These are phyloP conservation scores for Phytophthora sp. DNA, from an alignment of 352 stramenopile species.

Conservation along the genomic window DNA sequence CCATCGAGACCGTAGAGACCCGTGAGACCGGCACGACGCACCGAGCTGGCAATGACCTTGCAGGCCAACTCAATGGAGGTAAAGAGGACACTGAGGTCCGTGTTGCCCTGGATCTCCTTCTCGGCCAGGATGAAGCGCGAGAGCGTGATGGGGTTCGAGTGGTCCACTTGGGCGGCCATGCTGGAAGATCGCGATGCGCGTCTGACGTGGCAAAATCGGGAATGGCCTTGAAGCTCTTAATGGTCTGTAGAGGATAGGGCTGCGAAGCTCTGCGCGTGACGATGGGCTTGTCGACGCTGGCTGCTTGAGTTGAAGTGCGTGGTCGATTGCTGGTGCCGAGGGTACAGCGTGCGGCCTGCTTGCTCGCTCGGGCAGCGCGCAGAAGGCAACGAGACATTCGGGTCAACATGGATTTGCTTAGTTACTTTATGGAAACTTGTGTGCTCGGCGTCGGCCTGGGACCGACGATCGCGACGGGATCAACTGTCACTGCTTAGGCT, in stretches of 20 bases:
- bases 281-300: not conserved
- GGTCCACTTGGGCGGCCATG: conserved; percentile 54
- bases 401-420: conserved; percentile 27
- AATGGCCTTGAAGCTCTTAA: not conserved
- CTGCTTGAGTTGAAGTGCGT: not conserved
- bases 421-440: conserved; percentile 36
- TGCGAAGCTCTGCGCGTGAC: not conserved
- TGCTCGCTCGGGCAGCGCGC: not conserved
- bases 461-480: not conserved
- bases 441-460: not conserved
- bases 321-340: no score
- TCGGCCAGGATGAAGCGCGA: conserved; percentile 93
- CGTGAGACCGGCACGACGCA: conserved; percentile 94
- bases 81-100: conserved; percentile 95
- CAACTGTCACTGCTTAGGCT: conserved; percentile 32
- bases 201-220: conserved; percentile 8
- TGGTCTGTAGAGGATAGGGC: not conserved
- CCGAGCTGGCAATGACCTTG: conserved; percentile 97
- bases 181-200: not conserved
- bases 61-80: conserved; percentile 95
- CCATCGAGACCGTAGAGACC: conserved; percentile 96
- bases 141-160: conserved; percentile 92
- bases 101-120: conserved; percentile 93
- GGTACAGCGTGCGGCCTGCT: no score
- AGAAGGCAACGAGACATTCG: not conserved